Percentiles rank a stretch among this genome's conserved stretches.
These are phyloP conservation scores for Marasmius sp. DNA, from an alignment of 1,284 basidiomycete genomes.

Conservation along the genomic window DNA sequence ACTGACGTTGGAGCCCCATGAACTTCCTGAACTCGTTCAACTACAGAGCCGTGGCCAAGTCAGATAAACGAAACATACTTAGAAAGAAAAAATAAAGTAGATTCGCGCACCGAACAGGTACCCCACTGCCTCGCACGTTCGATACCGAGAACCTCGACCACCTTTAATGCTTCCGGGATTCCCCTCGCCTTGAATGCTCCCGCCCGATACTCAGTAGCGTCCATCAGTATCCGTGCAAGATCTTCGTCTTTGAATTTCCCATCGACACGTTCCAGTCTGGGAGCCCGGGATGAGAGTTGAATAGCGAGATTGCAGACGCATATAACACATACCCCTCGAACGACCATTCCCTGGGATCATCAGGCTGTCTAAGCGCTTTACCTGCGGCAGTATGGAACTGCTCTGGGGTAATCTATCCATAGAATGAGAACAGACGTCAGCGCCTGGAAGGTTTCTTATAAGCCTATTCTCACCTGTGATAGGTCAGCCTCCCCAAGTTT, in stretches of 20 bases:
- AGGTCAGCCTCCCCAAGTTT: constrained; percentile 44
- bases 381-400: constrained; percentile 43
- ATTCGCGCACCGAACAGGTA: constrained; percentile 60
- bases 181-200: constrained; percentile 77
- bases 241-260: constrained; percentile 71
- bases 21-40: constrained; percentile 56
- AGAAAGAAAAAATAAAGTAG: constrained; percentile 18
- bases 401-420: constrained; percentile 37
- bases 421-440: constrained; percentile 6
- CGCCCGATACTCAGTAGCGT: constrained; percentile 66
- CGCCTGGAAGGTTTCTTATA: neutral
- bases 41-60: constrained; percentile 18
- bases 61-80: neutral
- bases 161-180: constrained; percentile 64
- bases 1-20: constrained; percentile 41
- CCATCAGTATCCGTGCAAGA: constrained; percentile 64
- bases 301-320: constrained; percentile 1
- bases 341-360: constrained; percentile 48
- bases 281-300: neutral
- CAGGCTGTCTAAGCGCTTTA: constrained; percentile 32
- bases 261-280: constrained; percentile 50
- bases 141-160: constrained; percentile 76
- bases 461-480: constrained; percentile 28
- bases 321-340: constrained; percentile 45
- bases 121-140: constrained; percentile 73